These are phyloP conservation scores for Boletus barrowsii DNA, from an alignment of 768 basidiomycete genomes.

Conservation along the genomic window DNA sequence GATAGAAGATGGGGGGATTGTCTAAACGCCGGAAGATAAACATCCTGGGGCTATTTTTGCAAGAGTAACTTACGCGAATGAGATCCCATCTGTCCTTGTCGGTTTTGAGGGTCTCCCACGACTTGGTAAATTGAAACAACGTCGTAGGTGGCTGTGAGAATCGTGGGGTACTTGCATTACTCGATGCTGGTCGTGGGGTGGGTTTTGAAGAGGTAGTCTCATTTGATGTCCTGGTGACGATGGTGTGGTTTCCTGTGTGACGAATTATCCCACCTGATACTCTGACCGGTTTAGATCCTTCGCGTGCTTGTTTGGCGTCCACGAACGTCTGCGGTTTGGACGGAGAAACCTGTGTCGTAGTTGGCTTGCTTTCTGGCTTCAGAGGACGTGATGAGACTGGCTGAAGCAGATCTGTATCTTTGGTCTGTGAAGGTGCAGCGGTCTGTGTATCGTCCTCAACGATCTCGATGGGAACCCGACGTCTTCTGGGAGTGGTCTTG, in stretches of 20 bases:
- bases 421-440: constrained; percentile 3
- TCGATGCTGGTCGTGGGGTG: neutral
- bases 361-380: constrained; percentile 17
- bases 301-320: constrained; percentile 57
- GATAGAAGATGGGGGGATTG: constrained; percentile 50
- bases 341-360: constrained; percentile 2
- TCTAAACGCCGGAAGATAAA: constrained; percentile 33
- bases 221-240: constrained; percentile 42
- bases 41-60: neutral
- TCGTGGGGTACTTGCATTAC: neutral
- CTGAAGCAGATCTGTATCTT: constrained; percentile 31
- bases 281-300: constrained; percentile 40
- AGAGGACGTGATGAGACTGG: constrained; percentile 39
- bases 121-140: constrained; percentile 60
- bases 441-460: constrained; percentile 35
- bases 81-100: constrained; percentile 53
- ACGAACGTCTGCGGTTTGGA: constrained; percentile 43
- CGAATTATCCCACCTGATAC: constrained; percentile 76
- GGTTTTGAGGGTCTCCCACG: constrained; percentile 48
- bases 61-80: constrained; percentile 48
- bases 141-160: constrained; percentile 36
- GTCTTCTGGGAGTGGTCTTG: constrained; percentile 36
- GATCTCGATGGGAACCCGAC: constrained; percentile 64
- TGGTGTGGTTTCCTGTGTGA: constrained; percentile 54
- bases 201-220: constrained; percentile 4